Evolutionary conservation across 2,329 filamentous ascomycete species (phyloP), one percentile per base, ranked within the genome.

Genomic region (Penicillium sp.): DNA sequence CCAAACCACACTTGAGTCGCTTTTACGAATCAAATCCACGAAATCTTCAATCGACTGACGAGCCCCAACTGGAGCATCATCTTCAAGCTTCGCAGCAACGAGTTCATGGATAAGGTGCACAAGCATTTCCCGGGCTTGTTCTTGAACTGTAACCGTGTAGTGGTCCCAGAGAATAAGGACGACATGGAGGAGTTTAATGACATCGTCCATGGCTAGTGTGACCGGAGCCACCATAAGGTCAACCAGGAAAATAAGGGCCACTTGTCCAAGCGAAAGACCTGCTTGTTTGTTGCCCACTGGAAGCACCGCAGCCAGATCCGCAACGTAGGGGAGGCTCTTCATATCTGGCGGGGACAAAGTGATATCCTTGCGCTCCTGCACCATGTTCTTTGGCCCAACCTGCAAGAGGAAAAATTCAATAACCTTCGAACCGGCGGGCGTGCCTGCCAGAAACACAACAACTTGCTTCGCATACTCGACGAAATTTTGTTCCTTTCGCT

Each of bases 381-480:
- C 88, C 90, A 98, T 96, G n/a, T 88, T 85, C 61, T 92, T 93
- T 1, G 93, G 90, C 0, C 80, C 85, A 45, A 98, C 88, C 49
- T 95, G 88, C 65, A 93, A 75, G 17, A 96, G 70, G 37, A 98
- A 73, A 51, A 95, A 95, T 48, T 98, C 92, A 8, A 98, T 82
- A 2, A 98, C 89, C 56, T 94, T 93, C 32, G 85, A 82, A 0
- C 89, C 89, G 2, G 89, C 80, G 59, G 66, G 84, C 56, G 76
- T 95, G 48, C 86, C 92, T 0, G 92, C 93, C 4, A 98, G 65
- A 60, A 95, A 96, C 0, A 98, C 93, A 11, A 96, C 88, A 35
- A 98, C 92, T 62, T 98, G 92, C 68, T 96, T 98, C 4, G 90
- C 90, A 58, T 93, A 95, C 52, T 95, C 87, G 38, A 98, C 90